These are phyloP conservation scores for Naganishia onofrii DNA, from an alignment of 768 basidiomycete genomes.

Conservation along the genomic window DNA sequence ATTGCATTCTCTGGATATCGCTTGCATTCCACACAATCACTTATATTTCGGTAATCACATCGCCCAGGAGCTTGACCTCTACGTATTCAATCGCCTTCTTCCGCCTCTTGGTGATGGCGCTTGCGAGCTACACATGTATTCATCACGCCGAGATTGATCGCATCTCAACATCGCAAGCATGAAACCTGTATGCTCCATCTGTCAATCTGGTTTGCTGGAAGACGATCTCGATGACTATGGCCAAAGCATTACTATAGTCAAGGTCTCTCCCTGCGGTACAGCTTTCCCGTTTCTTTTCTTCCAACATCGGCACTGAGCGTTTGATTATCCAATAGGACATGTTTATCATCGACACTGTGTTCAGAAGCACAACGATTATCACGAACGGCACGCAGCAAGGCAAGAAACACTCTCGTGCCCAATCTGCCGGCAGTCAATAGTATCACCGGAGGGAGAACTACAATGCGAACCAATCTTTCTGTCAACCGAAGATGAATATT, in stretches of 20 bases:
- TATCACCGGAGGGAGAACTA: constrained; percentile 10
- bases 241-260: neutral
- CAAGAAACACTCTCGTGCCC: neutral
- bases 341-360: constrained; percentile 9
- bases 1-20: neutral
- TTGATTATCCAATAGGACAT: neutral
- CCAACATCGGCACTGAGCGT: neutral
- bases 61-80: neutral
- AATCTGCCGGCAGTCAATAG: constrained; percentile 10
- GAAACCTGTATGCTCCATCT: constrained; percentile 22
- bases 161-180: neutral
- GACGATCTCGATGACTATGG: constrained; percentile 15
- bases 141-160: neutral
- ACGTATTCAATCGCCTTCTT: too few species aligned
- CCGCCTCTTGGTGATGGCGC: neutral
- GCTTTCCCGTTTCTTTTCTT: neutral
- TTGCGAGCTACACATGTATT: neutral
- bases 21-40: neutral
- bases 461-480: constrained; percentile 3
- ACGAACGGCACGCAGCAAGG: neutral
- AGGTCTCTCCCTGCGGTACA: constrained; percentile 15
- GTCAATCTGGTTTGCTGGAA: neutral
- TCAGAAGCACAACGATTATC: constrained; percentile 3
- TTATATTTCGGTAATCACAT: too few species aligned
- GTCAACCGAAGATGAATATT: constrained; percentile 12